These are phyloP conservation scores for Crithidia bombi DNA, from an alignment of 208 protist species.

Conservation along the genomic window DNA sequence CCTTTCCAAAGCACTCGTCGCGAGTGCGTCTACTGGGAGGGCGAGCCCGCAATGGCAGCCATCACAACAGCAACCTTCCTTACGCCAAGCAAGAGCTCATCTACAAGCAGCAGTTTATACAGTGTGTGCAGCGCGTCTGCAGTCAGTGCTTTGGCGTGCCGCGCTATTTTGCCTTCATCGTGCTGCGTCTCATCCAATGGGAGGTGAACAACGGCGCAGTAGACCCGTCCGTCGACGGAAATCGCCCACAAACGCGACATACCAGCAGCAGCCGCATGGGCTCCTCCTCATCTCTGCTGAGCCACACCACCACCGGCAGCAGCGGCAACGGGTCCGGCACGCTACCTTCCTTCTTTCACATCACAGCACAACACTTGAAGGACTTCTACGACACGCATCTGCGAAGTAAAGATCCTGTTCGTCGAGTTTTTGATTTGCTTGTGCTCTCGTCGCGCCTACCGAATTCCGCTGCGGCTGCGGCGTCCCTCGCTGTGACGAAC, in stretches of 20 bases:
- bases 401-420: constrained; percentile 62
- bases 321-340: constrained; percentile 11
- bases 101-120: constrained; percentile 61
- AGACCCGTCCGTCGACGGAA: constrained; percentile 1
- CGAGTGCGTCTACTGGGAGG: constrained; percentile 45
- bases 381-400: constrained; percentile 84
- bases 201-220: constrained; percentile 25
- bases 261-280: constrained; percentile 21
- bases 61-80: constrained; percentile 26
- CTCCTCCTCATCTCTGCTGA: constrained; percentile 37
- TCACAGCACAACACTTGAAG: constrained; percentile 68
- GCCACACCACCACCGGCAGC: constrained; percentile 24
- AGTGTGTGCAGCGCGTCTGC: constrained; percentile 77
- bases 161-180: constrained; percentile 82
- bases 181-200: constrained; percentile 61
- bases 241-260: constrained; percentile 9
- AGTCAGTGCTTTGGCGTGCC: constrained; percentile 83
- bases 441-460: constrained; percentile 58
- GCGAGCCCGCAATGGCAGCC: constrained; percentile 24
- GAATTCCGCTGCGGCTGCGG: constrained; percentile 20
- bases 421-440: constrained; percentile 84
- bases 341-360: constrained; percentile 24
- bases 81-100: constrained; percentile 62
- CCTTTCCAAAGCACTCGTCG: constrained; percentile 48
- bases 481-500: constrained; percentile 19